Conservation (phyloP, 352 stramenopile species). For the Pythium phragmiticola region DNA sequence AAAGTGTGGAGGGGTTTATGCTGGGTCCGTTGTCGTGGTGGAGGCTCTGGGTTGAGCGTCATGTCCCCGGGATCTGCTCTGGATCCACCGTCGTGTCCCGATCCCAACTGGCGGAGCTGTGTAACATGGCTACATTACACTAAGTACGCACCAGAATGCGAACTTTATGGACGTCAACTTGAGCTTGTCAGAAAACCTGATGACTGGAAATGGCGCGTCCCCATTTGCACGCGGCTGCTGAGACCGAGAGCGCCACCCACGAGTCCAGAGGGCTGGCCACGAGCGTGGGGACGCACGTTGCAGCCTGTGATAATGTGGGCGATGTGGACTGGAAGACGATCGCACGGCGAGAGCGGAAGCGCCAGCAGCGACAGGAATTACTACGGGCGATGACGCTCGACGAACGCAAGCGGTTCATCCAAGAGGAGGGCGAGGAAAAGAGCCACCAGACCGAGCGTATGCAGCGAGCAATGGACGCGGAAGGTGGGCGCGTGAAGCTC, state of each 20-base stretch:
- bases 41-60: too few relatives aligned
- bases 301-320: neutral
- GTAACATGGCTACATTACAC: conserved; percentile 10
- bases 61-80: too few relatives aligned
- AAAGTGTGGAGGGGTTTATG: too few relatives aligned
- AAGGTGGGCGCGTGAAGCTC: conserved; percentile 39
- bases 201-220: conserved; percentile 12
- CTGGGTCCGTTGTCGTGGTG: too few relatives aligned
- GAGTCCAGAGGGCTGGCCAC: neutral
- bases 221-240: neutral
- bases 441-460: conserved; percentile 32
- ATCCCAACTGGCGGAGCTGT: too few relatives aligned
- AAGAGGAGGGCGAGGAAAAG: conserved; percentile 41
- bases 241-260: neutral
- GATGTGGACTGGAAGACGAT: conserved; percentile 22
- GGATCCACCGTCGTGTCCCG: too few relatives aligned
- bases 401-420: conserved; percentile 46
- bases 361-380: conserved; percentile 47
- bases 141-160: conserved; percentile 16
- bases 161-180: conserved; percentile 1
- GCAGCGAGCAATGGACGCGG: conserved; percentile 24
- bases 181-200: neutral
- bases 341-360: conserved; percentile 38
- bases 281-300: neutral
- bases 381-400: conserved; percentile 67